Evolutionary conservation across 352 stramenopile genomes (phyloP), one percentile per base, ranked within the genome.

Genomic region (Aphanomyces euteiches): DNA sequence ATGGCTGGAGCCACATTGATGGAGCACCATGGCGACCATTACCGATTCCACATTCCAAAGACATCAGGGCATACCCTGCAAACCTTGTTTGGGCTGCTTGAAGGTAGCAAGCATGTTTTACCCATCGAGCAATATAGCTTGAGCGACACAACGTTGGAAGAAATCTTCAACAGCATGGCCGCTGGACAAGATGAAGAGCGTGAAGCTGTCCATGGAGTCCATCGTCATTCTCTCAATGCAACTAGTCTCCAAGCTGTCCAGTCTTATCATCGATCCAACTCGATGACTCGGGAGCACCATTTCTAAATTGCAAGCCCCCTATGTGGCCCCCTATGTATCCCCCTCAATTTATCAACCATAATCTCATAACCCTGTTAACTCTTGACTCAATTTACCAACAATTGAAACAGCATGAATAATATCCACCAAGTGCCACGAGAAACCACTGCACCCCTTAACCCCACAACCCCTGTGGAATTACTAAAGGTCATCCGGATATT

Each of bases 91-190:
- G 74, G 74, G 4, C 67, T 83, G 40, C 69, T 98, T 1, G 91
- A 98, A 72, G 66, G 74, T 17, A 65, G 74, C 7, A 43, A 59
- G 10, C 10, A 17, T 37, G 19, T 21, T 36, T 48, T 75, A 28
- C 74, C 96, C 0, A 82, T 98, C 47, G 79, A 82, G 28, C 87
- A 96, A 73, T 98, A 98, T 73, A 88, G 82, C 43, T 80, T 98
- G 59, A 93, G 84, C 54, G 89, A 96, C 66, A 92, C 88, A 37
- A 95, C 90, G 34, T 78, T 97, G 21, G 92, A 98, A 74, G 83
- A 95, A 71, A 95, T 98, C 68, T 98, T 98, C 83, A 97, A 97
- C 75, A 79, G 80, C 72, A 96, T 98, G 81, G 92, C 90, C 2
- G 77, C 76, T 7, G 75, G 93, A 57, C 87, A 96, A 75, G 78